These are phyloP conservation scores for Trichoderma simmonsii DNA, from an alignment of 2,329 filamentous ascomycete species.

Conservation along the genomic window DNA sequence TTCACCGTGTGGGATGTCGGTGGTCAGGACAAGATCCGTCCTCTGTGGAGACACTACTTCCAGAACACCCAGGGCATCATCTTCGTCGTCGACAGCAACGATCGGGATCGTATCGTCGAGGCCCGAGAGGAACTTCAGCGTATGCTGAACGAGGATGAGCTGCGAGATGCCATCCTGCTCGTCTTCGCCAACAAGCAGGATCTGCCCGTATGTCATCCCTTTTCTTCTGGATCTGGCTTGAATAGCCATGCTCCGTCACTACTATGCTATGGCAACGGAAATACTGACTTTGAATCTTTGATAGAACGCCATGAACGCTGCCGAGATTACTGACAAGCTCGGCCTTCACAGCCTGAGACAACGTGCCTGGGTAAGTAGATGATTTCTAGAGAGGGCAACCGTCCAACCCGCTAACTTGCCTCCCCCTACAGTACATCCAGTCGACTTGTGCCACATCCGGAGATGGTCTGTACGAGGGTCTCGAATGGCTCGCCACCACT, in stretches of 20 bases:
- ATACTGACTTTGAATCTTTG: slow-evolving; percentile 18
- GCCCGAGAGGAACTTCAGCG: slow-evolving; percentile 93
- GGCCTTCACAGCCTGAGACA: slow-evolving; percentile 98
- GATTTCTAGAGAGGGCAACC: neutral
- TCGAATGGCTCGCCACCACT: slow-evolving; percentile 85
- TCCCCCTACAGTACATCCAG: slow-evolving; percentile 80
- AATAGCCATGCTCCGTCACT: neutral
- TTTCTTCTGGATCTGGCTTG: neutral
- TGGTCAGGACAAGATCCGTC: slow-evolving; percentile 99
- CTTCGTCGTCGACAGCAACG: slow-evolving; percentile 99
- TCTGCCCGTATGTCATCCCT: slow-evolving; percentile 71
- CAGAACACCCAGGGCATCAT: slow-evolving; percentile 99
- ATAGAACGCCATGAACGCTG: slow-evolving; percentile 98
- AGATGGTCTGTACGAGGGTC: slow-evolving; percentile 99
- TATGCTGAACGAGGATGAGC: slow-evolving; percentile 98
- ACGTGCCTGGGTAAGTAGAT: slow-evolving; percentile 89
- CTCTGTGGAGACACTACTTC: slow-evolving; percentile 99
- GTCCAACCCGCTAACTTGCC: neutral
- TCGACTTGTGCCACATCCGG: slow-evolving; percentile 98
- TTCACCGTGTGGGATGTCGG: slow-evolving; percentile 99
- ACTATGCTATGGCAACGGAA: neutral
- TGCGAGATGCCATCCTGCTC: slow-evolving; percentile 92
- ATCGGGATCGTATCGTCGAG: slow-evolving; percentile 96
- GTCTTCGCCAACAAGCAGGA: slow-evolving; percentile 99
- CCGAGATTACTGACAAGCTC: slow-evolving; percentile 99